Base-by-base conservation (phyloP, 2,329 filamentous ascomycete genomes). In the Pseudogymnoascus pannorum region DNA sequence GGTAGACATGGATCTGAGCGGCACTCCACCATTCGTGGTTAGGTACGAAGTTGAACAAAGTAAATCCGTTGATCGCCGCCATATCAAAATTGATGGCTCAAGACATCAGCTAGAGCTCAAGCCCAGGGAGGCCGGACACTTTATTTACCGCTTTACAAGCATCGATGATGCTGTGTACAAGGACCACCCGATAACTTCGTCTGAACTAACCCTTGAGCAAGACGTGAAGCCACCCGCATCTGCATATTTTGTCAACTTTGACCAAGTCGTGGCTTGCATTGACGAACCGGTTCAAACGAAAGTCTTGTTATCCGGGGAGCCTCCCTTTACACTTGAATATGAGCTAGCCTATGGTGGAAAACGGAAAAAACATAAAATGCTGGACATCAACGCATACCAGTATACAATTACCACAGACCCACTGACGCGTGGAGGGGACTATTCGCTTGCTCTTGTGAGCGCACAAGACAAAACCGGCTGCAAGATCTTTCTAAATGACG, bases 151-250 rank as follows among this genome's bases (percentile, higher is more conserved):
- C 22, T 97, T 99, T 75, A 83, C 83, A 65, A 85, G 86, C 40
- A 87, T 99, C 62, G 85, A 87, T 65, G 95, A 99, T 73, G 80
- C 81, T 51, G 87, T 97, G 31, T 99, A 99, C 75, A 82, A 81
- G 31, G 80, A 81, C 1, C 80, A 87, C 58, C 78, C 80, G 24
- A 75, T 95, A 20, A 79, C 79, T 26, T 84, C 87, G 38, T 75
- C 82, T 11, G 80, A 82, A 58, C 81, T 87, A 64, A 75, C 84
- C 8, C 76, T 97, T 40, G 88, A 95, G 73, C 93, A 97, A 74
- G 87, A 91, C 68, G 93, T 99, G 67, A 96, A 95, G 74, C 94
- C 94, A 8, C 90, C 92, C 3, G 93, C 94, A 5, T 90, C 88
- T 8, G 93, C 93, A 22, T 85, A 87, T 64, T 80, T 92, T 61